A percentile compares a stretch with the other conserved stretches of the same genome.
phyloP scores from a whole-genome alignment of 2,329 filamentous ascomycete genomes.

The Epicoccum sorghinum region DNA sequence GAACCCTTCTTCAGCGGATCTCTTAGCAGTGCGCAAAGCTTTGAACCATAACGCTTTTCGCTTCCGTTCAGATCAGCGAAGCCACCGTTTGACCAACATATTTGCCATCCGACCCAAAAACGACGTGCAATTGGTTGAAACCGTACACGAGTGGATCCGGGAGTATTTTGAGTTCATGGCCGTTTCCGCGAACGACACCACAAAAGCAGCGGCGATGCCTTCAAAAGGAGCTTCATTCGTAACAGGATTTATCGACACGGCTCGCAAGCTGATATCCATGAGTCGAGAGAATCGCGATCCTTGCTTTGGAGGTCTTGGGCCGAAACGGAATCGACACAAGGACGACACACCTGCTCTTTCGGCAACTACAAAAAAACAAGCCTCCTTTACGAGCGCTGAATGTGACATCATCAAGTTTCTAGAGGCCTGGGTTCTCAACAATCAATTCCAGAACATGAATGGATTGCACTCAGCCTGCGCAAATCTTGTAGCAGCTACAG shows the following conservation, averaged over 20 bases:
- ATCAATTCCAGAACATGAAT: slow-evolving; percentile 47
- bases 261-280: slow-evolving; percentile 45
- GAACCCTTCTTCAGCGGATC: slow-evolving; percentile 50
- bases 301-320: slow-evolving; percentile 42
- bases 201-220: background rate
- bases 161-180: slow-evolving; percentile 58
- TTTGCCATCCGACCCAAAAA: slow-evolving; percentile 66
- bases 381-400: slow-evolving; percentile 58
- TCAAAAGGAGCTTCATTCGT: slow-evolving; percentile 38
- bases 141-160: slow-evolving; percentile 60
- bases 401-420: slow-evolving; percentile 69
- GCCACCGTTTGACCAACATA: slow-evolving; percentile 60
- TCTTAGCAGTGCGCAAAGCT: slow-evolving; percentile 75
- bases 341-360: slow-evolving; percentile 24
- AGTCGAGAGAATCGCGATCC: slow-evolving; percentile 50
- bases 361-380: slow-evolving; percentile 24
- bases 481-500: slow-evolving; percentile 66
- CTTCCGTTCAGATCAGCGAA: slow-evolving; percentile 62
- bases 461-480: slow-evolving; percentile 67
- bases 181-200: slow-evolving; percentile 12
- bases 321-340: slow-evolving; percentile 41
- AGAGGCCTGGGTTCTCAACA: slow-evolving; percentile 62
- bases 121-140: slow-evolving; percentile 60
- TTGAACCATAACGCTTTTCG: slow-evolving; percentile 65
- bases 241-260: slow-evolving; percentile 50